These are phyloP conservation scores for Candida tibetensis DNA, from an alignment of 805 yeast genomes.

Conservation along the genomic window DNA sequence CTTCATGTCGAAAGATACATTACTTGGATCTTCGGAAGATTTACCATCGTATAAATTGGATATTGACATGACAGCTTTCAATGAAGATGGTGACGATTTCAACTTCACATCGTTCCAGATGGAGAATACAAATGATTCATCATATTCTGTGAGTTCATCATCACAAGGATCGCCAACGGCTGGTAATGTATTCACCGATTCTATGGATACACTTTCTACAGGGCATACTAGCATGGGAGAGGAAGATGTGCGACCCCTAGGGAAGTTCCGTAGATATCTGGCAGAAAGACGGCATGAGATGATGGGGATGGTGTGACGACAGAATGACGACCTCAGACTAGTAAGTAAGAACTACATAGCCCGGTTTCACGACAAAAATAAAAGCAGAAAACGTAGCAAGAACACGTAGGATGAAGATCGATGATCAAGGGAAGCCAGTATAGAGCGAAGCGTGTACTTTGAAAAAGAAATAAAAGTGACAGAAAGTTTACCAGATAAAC, in stretches of 20 bases:
- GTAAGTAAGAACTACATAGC: no score
- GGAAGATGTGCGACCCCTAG: not conserved
- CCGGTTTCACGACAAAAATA: no score
- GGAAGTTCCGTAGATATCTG: no score
- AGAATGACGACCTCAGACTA: no score
- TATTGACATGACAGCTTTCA: conserved; percentile 3
- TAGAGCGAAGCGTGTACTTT: no score
- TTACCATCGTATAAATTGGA: conserved; percentile 1
- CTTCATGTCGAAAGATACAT: conserved; percentile 13
- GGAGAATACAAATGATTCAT: conserved; percentile 4
- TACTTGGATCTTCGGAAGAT: conserved; percentile 9
- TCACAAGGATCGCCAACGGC: conserved; percentile 3
- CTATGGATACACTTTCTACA: conserved; percentile 28
- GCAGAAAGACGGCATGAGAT: no score
- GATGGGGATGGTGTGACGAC: no score
- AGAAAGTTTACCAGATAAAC: no score
- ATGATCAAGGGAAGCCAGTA: no score
- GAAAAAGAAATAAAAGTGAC: no score
- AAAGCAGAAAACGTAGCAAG: no score
- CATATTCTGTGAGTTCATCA: conserved; percentile 15
- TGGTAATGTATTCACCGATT: conserved; percentile 20
- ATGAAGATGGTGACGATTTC: conserved; percentile 3
- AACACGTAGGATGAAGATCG: no score
- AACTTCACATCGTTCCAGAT: conserved; percentile 6
- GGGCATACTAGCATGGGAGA: conserved; percentile 24